phyloP scores from a whole-genome alignment of 352 stramenopile genomes.

The Aphanomyces stellatus region DNA sequence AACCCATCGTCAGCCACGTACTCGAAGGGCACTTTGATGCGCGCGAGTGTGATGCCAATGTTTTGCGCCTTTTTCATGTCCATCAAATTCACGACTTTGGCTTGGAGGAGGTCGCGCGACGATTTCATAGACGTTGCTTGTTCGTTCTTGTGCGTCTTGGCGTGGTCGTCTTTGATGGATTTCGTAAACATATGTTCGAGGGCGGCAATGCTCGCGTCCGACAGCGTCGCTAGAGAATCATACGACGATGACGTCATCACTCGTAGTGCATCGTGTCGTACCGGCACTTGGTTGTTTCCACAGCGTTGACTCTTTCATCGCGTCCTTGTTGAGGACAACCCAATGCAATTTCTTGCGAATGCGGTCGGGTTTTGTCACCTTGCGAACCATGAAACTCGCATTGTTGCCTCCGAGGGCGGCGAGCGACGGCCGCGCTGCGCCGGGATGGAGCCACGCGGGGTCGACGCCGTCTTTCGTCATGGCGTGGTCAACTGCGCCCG shows the following conservation, averaged over 20 bases:
- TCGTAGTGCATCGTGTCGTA: not conserved
- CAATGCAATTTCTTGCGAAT: conserved; percentile 84
- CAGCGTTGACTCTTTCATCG: conserved; percentile 32
- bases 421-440: not conserved
- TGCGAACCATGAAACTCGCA: not conserved
- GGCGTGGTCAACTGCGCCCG: conserved; percentile 65
- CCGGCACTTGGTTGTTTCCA: conserved; percentile 19
- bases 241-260: not conserved
- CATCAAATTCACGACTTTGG: conserved; percentile 64
- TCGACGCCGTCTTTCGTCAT: conserved; percentile 77
- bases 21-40: conserved; percentile 59
- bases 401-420: not conserved
- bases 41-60: conserved; percentile 73
- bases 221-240: conserved; percentile 37
- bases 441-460: conserved; percentile 40
- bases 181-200: conserved; percentile 80
- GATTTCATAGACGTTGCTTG: not conserved
- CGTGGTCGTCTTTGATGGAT: conserved; percentile 29
- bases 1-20: not conserved
- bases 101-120: conserved; percentile 21
- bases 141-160: not conserved
- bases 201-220: conserved; percentile 53
- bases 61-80: conserved; percentile 87
- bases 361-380: conserved; percentile 31
- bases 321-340: conserved; percentile 26